These are phyloP conservation scores for Agaricus blazei DNA, from an alignment of 768 basidiomycete genomes.

Conservation along the genomic window DNA sequence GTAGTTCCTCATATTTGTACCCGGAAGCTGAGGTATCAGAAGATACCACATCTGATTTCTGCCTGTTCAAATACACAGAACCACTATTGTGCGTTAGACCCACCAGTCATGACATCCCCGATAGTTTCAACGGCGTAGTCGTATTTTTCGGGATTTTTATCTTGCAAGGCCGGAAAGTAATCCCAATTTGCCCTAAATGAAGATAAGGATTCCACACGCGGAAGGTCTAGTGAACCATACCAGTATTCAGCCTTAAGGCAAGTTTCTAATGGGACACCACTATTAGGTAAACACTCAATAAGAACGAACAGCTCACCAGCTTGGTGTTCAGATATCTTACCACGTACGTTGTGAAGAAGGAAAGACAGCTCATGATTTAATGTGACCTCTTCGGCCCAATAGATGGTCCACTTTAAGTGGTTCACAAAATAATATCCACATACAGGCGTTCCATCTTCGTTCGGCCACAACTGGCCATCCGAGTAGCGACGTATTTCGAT, in stretches of 20 bases:
- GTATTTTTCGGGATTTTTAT: neutral
- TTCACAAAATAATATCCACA: slow-evolving; percentile 7
- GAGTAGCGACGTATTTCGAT: neutral
- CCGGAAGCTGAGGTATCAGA: neutral
- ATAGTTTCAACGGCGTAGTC: slow-evolving; percentile 1
- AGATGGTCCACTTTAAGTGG: neutral
- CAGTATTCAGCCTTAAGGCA: slow-evolving; percentile 6
- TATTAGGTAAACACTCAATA: neutral
- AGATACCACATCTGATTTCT: neutral
- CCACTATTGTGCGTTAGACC: neutral
- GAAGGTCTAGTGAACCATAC: neutral
- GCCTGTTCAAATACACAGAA: neutral
- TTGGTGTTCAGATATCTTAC: neutral
- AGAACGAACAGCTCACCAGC: neutral
- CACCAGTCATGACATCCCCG: slow-evolving; percentile 4
- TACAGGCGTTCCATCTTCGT: neutral
- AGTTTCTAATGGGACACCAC: neutral
- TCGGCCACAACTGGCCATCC: neutral
- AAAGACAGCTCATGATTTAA: neutral
- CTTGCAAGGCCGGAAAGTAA: neutral
- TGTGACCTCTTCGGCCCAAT: slow-evolving; percentile 2
- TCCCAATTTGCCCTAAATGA: slow-evolving; percentile 4
- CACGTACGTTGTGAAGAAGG: neutral
- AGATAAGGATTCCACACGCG: no score
- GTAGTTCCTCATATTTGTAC: neutral